Percentiles rank a stretch among this genome's conserved stretches.
These are phyloP conservation scores for Chondrostereum purpureum DNA, from an alignment of 1,284 basidiomycete species.

Conservation along the genomic window DNA sequence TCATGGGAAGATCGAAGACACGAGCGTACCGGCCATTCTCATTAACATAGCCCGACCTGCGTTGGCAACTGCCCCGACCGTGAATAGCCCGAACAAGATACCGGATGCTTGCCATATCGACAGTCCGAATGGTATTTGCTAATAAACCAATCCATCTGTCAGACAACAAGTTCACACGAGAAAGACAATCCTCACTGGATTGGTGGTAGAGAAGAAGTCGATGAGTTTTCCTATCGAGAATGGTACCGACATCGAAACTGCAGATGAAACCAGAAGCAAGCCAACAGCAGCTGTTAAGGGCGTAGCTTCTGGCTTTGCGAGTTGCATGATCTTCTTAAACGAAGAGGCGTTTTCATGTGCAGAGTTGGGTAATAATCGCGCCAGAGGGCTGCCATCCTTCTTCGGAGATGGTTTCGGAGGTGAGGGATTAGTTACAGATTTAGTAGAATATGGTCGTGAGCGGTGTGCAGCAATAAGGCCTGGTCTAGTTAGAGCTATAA, in stretches of 20 bases:
- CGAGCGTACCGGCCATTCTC: slow-evolving; percentile 63
- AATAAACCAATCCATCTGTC: slow-evolving; percentile 13
- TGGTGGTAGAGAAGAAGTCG: slow-evolving; percentile 77
- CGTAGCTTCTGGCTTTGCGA: slow-evolving; percentile 76
- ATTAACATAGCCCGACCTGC: slow-evolving; percentile 86
- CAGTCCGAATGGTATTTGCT: slow-evolving; percentile 75
- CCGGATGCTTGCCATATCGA: slow-evolving; percentile 78
- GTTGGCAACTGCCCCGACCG: slow-evolving; percentile 83
- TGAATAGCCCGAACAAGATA: slow-evolving; percentile 75
- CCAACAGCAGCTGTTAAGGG: slow-evolving; percentile 68
- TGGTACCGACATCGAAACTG: slow-evolving; percentile 87
- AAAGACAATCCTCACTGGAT: slow-evolving; percentile 45
- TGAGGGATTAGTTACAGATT: too few relatives aligned
- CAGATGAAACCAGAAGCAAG: slow-evolving; percentile 59
- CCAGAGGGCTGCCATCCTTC: too few relatives aligned
- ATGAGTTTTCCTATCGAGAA: slow-evolving; percentile 89
- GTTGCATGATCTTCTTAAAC: slow-evolving; percentile 65
- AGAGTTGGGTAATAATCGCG: slow-evolving; percentile 23
- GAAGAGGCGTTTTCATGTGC: slow-evolving; percentile 44
- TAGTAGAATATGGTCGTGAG: too few relatives aligned
- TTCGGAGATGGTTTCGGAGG: too few relatives aligned
- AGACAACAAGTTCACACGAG: slow-evolving; percentile 7
- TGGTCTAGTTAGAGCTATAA: too few relatives aligned
- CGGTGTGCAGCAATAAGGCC: too few relatives aligned
- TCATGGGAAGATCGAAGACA: slow-evolving; percentile 2